Evolutionary conservation across 805 yeast genomes (phyloP), one percentile per base, ranked within the genome.

Genomic region (Candida xiaguanensis): DNA sequence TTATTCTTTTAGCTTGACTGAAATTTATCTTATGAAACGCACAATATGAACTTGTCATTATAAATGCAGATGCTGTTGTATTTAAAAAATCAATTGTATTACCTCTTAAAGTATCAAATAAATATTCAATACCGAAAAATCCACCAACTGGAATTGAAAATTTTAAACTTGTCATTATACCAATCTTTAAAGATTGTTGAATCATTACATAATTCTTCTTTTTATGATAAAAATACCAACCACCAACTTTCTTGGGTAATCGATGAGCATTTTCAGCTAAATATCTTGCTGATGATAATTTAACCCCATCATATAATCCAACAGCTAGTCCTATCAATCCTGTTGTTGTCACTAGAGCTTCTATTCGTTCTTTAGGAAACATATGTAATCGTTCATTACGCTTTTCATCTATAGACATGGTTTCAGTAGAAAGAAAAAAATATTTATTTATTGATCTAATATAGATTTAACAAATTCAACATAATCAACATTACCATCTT

Each of bases 401-500:
- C 8, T 24, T 24, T 6, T 16, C 22, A 25, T 34, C 38, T 17
- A 26, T 5, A 26, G 31, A 14, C 7, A 20, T 22, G 5, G 5
- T 32, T 32, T 32, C 15, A 15, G n/a, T 28, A 19, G 19, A 8
- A 9, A 26, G 29, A 26, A n/a, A 28, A n/a, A 8, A 28, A 28
- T 22, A 34, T 7, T 8, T 30, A 36, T 34, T 56, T 72, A 90
- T 69, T 90, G 96, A 53, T 95, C 93, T 61, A 90, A 75, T 48
- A 90, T 86, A 44, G 91, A 83, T 73, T 90, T 90, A 52, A 91
- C 96, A 62, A 91, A 91, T 61, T 89, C 95, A 37, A 85, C 89
- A 59, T 93, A 93, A 65, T 93, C 96, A 43, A 93, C 95, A 55
- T 86, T 87, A 40, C 96, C 96, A 47, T 93, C 97, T 50, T 87